Conservation (phyloP, 306 rosid species). For the Ochetophila trinervis region DNA sequence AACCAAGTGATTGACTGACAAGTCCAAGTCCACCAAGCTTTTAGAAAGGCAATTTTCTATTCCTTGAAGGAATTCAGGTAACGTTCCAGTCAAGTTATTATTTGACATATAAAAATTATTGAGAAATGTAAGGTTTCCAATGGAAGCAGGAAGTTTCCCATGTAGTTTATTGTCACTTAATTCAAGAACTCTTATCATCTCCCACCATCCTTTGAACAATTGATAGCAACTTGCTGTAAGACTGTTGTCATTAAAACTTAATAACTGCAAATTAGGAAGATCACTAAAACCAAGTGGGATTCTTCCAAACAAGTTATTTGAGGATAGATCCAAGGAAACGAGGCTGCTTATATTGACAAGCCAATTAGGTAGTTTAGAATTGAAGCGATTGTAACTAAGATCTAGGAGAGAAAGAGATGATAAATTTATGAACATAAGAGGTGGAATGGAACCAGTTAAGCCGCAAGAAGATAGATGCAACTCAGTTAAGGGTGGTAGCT, state of each 20-base stretch:
- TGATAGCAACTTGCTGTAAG: constrained; percentile 37
- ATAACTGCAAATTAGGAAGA: constrained; percentile 19
- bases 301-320: constrained; percentile 24
- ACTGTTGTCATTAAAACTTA: constrained; percentile 12
- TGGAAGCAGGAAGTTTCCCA: constrained; percentile 8
- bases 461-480: constrained; percentile 26
- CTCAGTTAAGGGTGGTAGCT: constrained; percentile 30
- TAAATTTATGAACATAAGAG: no score
- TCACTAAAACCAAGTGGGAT: constrained; percentile 35
- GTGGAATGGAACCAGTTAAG: constrained; percentile 22
- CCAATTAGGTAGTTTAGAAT: constrained; percentile 42
- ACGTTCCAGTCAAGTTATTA: constrained; percentile 25
- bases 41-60: neutral
- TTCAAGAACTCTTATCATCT: constrained; percentile 14
- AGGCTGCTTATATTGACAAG: constrained; percentile 32
- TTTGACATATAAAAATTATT: neutral
- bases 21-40: neutral
- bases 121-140: no score
- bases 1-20: constrained; percentile 17
- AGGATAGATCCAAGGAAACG: constrained; percentile 7
- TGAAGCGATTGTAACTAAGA: no score
- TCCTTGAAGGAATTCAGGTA: constrained; percentile 19
- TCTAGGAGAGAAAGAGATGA: no score
- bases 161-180: constrained; percentile 22
- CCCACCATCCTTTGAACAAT: constrained; percentile 34